These are phyloP conservation scores for Echinochloa phyllopogon DNA, from an alignment of 176 grass and related monocot genomes.

Conservation along the genomic window DNA sequence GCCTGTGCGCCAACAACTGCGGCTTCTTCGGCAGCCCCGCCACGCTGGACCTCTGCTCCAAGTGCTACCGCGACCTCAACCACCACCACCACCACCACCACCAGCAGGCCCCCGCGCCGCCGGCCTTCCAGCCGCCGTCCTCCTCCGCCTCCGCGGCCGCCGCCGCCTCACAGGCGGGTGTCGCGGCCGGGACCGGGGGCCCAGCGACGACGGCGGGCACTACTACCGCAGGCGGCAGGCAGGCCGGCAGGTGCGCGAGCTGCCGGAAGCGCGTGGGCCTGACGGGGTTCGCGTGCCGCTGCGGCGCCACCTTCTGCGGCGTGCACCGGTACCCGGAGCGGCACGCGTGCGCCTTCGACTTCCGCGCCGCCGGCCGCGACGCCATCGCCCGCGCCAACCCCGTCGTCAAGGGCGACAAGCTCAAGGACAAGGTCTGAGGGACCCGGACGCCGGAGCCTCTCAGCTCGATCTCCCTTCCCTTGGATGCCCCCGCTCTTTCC, in stretches of 20 bases:
- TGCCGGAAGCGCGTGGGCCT: constrained; percentile 52
- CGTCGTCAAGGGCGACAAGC: constrained; percentile 51
- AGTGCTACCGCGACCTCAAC: constrained; percentile 44
- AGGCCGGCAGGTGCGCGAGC: constrained; percentile 27
- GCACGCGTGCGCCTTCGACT: constrained; percentile 56
- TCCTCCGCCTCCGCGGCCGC: not conserved
- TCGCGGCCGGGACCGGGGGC: not conserved
- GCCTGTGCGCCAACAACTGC: constrained; percentile 52
- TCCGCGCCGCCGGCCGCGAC: constrained; percentile 48
- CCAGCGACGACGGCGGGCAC: not conserved
- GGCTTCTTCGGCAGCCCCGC: constrained; percentile 55
- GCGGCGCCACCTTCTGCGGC: constrained; percentile 52
- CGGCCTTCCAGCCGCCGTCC: constrained; percentile 7
- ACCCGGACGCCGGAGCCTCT: too few relatives aligned
- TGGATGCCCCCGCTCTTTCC: not conserved
- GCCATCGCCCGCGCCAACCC: constrained; percentile 56
- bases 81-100: not conserved
- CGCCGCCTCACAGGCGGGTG: not conserved
- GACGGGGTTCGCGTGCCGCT: constrained; percentile 50
- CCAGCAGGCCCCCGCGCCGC: not conserved
- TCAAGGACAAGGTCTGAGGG: constrained; percentile 46
- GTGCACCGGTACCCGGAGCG: constrained; percentile 52
- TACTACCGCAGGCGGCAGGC: not conserved
- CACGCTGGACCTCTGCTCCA: constrained; percentile 55
- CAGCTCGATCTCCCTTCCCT: too few relatives aligned